Percentiles rank a stretch among this genome's conserved stretches.
Conservation (phyloP, 176 grass and related monocot genomes). For the Lolium perenne region DNA sequence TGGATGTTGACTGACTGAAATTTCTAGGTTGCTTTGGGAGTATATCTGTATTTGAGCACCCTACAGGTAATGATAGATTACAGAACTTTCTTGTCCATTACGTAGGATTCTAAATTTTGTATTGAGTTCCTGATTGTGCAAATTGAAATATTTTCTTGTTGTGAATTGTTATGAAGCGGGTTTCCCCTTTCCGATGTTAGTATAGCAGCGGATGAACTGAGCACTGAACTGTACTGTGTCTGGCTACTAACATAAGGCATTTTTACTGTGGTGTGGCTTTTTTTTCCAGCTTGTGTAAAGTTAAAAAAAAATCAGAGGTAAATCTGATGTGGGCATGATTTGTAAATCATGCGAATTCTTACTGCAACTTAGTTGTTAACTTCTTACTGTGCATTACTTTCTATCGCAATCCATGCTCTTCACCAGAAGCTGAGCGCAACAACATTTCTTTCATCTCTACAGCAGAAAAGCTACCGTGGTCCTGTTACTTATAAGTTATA, state of each 20-base stretch:
- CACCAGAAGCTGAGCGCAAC: background rate
- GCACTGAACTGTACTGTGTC: background rate
- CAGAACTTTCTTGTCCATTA: background rate
- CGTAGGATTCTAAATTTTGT: background rate
- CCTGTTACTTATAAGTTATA: too few relatives aligned
- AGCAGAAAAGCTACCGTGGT: background rate
- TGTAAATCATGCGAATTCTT: background rate
- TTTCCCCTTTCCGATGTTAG: background rate
- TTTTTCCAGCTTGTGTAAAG: background rate
- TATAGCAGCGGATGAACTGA: background rate
- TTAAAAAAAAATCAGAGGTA: background rate
- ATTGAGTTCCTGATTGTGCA: too few relatives aligned
- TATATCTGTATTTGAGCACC: background rate
- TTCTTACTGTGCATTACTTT: background rate
- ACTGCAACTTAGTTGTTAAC: background rate
- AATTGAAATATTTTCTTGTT: constrained; percentile 15
- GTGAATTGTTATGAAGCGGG: background rate
- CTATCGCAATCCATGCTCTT: background rate
- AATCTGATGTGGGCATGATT: background rate
- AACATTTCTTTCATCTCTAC: background rate
- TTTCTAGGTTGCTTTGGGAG: background rate
- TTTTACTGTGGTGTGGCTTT: background rate
- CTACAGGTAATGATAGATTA: background rate
- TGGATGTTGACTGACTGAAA: background rate
- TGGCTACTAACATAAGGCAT: background rate